Conservation (phyloP, 2,329 filamentous ascomycete genomes). For the Boeremia exigua region DNA sequence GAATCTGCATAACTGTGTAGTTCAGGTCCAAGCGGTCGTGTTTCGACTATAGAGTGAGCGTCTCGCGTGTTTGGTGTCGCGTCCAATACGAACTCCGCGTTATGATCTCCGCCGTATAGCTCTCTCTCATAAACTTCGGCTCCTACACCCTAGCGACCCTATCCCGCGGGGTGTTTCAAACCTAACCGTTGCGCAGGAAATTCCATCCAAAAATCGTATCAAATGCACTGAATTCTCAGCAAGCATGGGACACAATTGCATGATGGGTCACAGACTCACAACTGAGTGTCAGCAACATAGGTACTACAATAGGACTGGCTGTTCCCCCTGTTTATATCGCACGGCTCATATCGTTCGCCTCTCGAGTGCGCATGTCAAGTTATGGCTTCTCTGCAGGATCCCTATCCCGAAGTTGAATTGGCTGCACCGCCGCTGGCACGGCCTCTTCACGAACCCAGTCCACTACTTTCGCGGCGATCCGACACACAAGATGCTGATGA, state of each 20-base stretch:
- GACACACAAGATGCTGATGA: not conserved
- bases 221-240: no score
- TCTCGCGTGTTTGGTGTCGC: not conserved
- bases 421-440: not conserved
- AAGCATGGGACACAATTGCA: no score
- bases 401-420: not conserved
- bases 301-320: no score
- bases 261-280: no score
- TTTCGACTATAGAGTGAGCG: not conserved
- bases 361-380: not conserved
- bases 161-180: not conserved
- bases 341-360: not conserved
- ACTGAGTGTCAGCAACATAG: no score
- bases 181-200: not conserved
- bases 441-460: not conserved
- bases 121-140: not conserved
- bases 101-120: not conserved
- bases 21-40: not conserved
- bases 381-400: not conserved
- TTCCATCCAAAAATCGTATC: no score
- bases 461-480: not conserved
- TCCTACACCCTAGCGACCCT: not conserved
- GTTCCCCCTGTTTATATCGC: not conserved
- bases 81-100: not conserved
- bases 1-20: no score